Conservation (phyloP, 345 rosid genomes). For the Brassica napus region Da-Ae NC_063436.1:1494001-1494500, state of each 20-base stretch:
- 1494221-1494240: conserved; percentile 57
- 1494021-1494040: conserved; percentile 42
- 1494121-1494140: conserved; percentile 52
- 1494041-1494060: conserved; percentile 43
- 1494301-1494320: conserved; percentile 41
- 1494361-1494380: conserved; percentile 46
- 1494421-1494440: conserved; percentile 51
- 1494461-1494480: conserved; percentile 33
- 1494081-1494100: conserved; percentile 38
- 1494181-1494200: conserved; percentile 46
- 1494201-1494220: conserved; percentile 47
- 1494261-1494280: conserved; percentile 43
- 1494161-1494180: conserved; percentile 37
- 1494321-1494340: conserved; percentile 40
- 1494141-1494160: conserved; percentile 39
- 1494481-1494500: too few relatives aligned
- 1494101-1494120: conserved; percentile 34
- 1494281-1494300: conserved; percentile 49
- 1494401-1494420: conserved; percentile 57
- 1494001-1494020: conserved; percentile 49
- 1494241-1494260: conserved; percentile 57
- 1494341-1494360: conserved; percentile 44
- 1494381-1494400: conserved; percentile 45
- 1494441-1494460: conserved; percentile 45
- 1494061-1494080: conserved; percentile 38